Conservation (phyloP, 1,284 basidiomycete species). For the Mixia osmundae region DNA sequence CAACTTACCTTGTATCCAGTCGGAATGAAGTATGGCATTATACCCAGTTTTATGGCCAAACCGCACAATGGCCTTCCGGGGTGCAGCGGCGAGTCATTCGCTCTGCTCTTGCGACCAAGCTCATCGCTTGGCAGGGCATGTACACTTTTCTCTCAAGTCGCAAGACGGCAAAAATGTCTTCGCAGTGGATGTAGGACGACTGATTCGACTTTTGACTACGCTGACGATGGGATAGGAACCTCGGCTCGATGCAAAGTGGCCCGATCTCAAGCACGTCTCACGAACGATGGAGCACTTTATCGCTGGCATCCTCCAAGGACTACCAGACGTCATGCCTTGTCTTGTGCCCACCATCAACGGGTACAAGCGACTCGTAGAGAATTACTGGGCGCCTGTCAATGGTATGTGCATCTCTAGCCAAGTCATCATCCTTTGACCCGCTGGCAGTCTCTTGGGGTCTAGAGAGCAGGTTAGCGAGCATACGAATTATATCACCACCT, state of each 20-base stretch:
- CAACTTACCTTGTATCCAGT: constrained; percentile 19
- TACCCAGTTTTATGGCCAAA: constrained; percentile 96
- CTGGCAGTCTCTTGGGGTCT: constrained; percentile 60
- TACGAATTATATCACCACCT: constrained; percentile 76
- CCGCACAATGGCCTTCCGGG: constrained; percentile 26
- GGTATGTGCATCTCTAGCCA: constrained; percentile 1
- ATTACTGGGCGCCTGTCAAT: constrained; percentile 17
- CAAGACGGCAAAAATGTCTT: constrained; percentile 51
- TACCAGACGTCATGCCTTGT: constrained; percentile 39
- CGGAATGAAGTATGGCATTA: constrained; percentile 64
- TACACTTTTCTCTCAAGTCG: constrained; percentile 68
- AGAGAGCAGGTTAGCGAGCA: constrained; percentile 72
- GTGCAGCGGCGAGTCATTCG: constrained; percentile 7
- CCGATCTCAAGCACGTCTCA: constrained; percentile 64
- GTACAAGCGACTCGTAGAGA: constrained; percentile 72
- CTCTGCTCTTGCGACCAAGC: neutral
- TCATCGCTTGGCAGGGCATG: constrained; percentile 35
- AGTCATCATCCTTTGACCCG: neutral
- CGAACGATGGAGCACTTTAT: constrained; percentile 74
- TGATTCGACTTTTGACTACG: too few relatives aligned
- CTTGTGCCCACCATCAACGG: constrained; percentile 19
- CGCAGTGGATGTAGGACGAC: constrained; percentile 36
- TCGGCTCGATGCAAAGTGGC: constrained; percentile 40
- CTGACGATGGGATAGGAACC: too few relatives aligned
- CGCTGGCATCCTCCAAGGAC: constrained; percentile 65